Evolutionary conservation across 495 filamentous ascomycete genomes (phyloP).

Genomic region (Hyaloscypha bicolor): DNA sequence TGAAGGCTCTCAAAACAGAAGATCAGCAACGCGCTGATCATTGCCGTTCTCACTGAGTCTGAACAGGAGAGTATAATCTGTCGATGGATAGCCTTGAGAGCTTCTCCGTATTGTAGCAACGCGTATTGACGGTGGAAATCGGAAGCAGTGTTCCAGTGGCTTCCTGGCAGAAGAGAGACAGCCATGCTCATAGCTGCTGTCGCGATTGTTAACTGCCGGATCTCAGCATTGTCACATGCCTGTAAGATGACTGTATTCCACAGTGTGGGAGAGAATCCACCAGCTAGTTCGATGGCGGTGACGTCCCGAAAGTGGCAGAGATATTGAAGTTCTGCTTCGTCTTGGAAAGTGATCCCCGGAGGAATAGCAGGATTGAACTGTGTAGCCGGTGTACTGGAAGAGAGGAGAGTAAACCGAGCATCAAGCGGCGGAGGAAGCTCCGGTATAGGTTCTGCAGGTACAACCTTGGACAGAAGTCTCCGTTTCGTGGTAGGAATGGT

Average conservation of each 20-base stretch:
- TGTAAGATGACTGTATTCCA: constrained; percentile 25
- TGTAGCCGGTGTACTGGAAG: background rate
- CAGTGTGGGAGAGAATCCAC: constrained; percentile 19
- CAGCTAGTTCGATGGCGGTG: constrained; percentile 22
- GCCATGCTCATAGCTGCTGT: constrained; percentile 25
- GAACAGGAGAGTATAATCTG: constrained; percentile 8
- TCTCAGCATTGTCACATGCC: constrained; percentile 18
- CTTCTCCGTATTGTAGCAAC: constrained; percentile 27
- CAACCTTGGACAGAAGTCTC: constrained; percentile 22
- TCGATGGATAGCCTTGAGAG: constrained; percentile 22
- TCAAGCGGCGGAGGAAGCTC: constrained; percentile 1
- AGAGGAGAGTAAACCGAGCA: background rate
- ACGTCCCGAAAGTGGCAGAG: constrained; percentile 28
- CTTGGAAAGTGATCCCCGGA: constrained; percentile 14
- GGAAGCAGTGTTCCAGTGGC: background rate
- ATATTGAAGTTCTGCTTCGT: constrained; percentile 23
- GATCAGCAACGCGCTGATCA: constrained; percentile 27
- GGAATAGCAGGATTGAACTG: background rate
- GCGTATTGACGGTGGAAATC: constrained; percentile 26
- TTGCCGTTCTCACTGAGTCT: constrained; percentile 15
- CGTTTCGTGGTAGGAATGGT: background rate
- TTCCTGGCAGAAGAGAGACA: background rate
- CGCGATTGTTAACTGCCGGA: constrained; percentile 18
- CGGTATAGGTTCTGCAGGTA: background rate
- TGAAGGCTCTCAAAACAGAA: constrained; percentile 31